Evolutionary conservation across 2,329 filamentous ascomycete species (phyloP).

Genomic region (Epichloe elymi): DNA sequence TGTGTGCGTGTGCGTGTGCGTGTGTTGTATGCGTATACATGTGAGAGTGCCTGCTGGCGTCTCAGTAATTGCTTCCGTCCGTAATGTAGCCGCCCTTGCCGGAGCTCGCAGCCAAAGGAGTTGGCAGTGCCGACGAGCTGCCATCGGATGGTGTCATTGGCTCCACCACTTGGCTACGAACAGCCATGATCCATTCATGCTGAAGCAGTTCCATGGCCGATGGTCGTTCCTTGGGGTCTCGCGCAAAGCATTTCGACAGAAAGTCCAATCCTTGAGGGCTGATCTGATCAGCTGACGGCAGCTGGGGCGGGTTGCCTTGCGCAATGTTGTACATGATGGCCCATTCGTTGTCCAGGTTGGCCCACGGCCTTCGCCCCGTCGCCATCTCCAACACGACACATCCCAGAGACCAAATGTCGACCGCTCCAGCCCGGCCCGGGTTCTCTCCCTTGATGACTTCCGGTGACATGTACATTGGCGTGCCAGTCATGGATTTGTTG

Average conservation of each 20-base stretch:
- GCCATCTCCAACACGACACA: conserved; percentile 98
- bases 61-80: conserved; percentile 11
- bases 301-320: conserved; percentile 81
- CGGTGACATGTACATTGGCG: conserved; percentile 99
- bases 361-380: conserved; percentile 87
- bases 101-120: conserved; percentile 18
- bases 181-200: conserved; percentile 76
- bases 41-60: neutral
- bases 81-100: conserved; percentile 16
- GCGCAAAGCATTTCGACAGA: conserved; percentile 70
- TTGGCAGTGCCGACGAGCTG: conserved; percentile 27
- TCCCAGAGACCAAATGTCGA: conserved; percentile 92
- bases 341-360: conserved; percentile 95
- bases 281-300: conserved; percentile 72
- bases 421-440: conserved; percentile 67
- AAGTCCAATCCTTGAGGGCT: conserved; percentile 80
- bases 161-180: conserved; percentile 51
- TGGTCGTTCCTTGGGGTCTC: conserved; percentile 66
- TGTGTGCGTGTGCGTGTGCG: neutral
- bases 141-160: conserved; percentile 48
- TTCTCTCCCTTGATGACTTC: conserved; percentile 92
- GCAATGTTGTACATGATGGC: conserved; percentile 99
- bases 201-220: conserved; percentile 81
- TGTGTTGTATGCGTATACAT: neutral
- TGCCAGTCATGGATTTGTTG: conserved; percentile 91